phyloP scores from a whole-genome alignment of 2,329 filamentous ascomycete genomes.

The Coniella vitis region DNA sequence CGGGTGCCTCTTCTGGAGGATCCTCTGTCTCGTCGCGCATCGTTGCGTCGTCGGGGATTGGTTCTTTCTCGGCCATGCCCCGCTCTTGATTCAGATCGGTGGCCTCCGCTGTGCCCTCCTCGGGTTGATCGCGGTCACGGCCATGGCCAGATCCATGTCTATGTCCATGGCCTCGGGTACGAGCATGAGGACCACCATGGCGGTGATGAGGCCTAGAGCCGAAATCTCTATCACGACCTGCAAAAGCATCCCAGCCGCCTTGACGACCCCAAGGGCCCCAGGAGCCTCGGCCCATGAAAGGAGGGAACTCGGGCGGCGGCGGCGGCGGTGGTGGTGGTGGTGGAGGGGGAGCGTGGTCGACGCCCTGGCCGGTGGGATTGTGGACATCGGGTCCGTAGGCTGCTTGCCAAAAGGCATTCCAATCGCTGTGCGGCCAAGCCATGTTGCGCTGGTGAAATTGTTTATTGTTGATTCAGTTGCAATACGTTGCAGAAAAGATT shows the following conservation, averaged over 20 bases:
- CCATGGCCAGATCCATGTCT: not conserved
- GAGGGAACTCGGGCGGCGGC: not conserved
- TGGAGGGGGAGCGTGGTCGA: conserved; percentile 11
- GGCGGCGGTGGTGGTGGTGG: conserved; percentile 1
- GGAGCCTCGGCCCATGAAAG: conserved; percentile 10
- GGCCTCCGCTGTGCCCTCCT: not conserved
- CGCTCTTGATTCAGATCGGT: conserved; percentile 2
- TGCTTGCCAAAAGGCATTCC: conserved; percentile 7
- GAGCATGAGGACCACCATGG: conserved; percentile 5
- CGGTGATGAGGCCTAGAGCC: not conserved
- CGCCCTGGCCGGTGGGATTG: conserved; percentile 4
- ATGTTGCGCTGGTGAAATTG: not conserved
- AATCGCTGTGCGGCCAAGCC: conserved; percentile 13
- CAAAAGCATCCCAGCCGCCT: conserved; percentile 11
- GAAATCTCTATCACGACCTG: not conserved
- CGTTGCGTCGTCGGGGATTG: conserved; percentile 29
- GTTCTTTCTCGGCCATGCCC: conserved; percentile 15
- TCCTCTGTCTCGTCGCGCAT: conserved; percentile 27
- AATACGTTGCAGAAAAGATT: not conserved
- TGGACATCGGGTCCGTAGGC: not conserved
- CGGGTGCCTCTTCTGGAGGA: conserved; percentile 20
- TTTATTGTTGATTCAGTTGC: not conserved
- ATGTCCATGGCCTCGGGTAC: not conserved
- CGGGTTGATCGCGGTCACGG: not conserved
- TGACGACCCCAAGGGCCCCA: conserved; percentile 12